A percentile compares a stretch with the other conserved stretches of the same genome.
Evolutionary conservation across 805 yeast species (phyloP).

Genomic region (Hyphopichia homilentoma): DNA sequence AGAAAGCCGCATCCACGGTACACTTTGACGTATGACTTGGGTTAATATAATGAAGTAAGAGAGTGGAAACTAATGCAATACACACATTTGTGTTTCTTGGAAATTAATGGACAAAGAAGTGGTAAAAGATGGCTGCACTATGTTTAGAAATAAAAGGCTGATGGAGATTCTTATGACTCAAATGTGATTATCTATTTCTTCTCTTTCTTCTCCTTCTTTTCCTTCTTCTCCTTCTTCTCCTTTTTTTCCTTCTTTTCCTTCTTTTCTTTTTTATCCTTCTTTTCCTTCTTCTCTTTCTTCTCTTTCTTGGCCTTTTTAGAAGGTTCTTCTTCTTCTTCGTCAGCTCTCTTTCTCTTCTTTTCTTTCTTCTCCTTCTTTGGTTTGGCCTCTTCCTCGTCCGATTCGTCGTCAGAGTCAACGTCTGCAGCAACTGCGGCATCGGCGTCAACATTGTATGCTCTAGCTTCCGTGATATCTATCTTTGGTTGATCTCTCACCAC

Average conservation of each 20-base stretch:
- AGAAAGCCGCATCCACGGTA: too few relatives aligned
- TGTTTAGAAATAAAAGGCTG: too few relatives aligned
- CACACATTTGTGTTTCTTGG: too few relatives aligned
- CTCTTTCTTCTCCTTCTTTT: too few relatives aligned
- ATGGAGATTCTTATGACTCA: too few relatives aligned
- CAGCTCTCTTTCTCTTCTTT: constrained; percentile 24
- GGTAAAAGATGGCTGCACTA: too few relatives aligned
- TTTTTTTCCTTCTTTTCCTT: constrained; percentile 14
- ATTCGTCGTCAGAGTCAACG: constrained; percentile 23
- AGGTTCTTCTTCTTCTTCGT: constrained; percentile 26
- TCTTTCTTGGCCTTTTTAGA: constrained; percentile 13
- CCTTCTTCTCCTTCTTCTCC: constrained; percentile 13
- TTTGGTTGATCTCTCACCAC: constrained; percentile 80
- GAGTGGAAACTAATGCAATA: too few relatives aligned
- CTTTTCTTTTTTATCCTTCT: constrained; percentile 10
- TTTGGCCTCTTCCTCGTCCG: constrained; percentile 23
- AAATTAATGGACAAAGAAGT: too few relatives aligned
- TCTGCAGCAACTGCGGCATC: constrained; percentile 55
- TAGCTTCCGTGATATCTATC: constrained; percentile 79
- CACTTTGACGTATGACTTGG: too few relatives aligned
- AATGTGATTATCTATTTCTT: too few relatives aligned
- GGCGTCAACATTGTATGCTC: constrained; percentile 93
- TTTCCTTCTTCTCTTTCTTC: constrained; percentile 25
- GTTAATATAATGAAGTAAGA: too few relatives aligned
- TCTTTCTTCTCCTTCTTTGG: constrained; percentile 24